phyloP scores from a whole-genome alignment of 2,329 filamentous ascomycete genomes.

The Ascochyta viciae-villosae region DNA sequence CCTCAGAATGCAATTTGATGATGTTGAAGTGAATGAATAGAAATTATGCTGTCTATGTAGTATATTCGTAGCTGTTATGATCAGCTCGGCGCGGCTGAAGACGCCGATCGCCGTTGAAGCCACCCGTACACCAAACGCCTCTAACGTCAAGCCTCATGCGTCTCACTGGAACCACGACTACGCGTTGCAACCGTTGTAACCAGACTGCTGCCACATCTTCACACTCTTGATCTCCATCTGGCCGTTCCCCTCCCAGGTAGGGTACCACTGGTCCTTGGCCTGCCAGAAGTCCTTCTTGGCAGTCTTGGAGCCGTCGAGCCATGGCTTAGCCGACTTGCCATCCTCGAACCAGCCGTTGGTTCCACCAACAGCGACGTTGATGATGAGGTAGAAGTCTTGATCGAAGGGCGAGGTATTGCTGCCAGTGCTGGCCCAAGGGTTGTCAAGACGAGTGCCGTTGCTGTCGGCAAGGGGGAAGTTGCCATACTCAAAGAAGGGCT shows the following conservation, averaged over 20 bases:
- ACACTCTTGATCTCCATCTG: conserved; percentile 74
- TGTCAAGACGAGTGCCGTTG: conserved; percentile 70
- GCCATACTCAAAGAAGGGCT: conserved; percentile 72
- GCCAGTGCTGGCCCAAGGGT: conserved; percentile 70
- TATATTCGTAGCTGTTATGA: conserved; percentile 9
- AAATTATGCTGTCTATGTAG: conserved; percentile 15
- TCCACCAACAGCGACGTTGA: conserved; percentile 78
- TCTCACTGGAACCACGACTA: background rate
- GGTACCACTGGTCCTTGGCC: conserved; percentile 68
- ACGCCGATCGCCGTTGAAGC: conserved; percentile 19
- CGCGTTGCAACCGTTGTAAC: conserved; percentile 54
- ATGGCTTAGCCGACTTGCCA: conserved; percentile 74
- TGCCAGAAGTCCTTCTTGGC: conserved; percentile 82
- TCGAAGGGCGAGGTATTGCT: conserved; percentile 75
- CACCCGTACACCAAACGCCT: conserved; percentile 20
- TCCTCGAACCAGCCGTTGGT: conserved; percentile 88
- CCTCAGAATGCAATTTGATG: background rate
- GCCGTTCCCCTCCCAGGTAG: conserved; percentile 71
- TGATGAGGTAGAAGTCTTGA: conserved; percentile 75
- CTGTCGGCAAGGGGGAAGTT: conserved; percentile 68
- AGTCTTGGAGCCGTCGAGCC: conserved; percentile 72
- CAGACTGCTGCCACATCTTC: conserved; percentile 60
- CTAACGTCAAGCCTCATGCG: conserved; percentile 1
- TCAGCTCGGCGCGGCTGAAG: conserved; percentile 8
- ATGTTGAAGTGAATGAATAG: conserved; percentile 3